Conservation (phyloP, 768 basidiomycete species). For the Phlegmacium glaucopus region DNA sequence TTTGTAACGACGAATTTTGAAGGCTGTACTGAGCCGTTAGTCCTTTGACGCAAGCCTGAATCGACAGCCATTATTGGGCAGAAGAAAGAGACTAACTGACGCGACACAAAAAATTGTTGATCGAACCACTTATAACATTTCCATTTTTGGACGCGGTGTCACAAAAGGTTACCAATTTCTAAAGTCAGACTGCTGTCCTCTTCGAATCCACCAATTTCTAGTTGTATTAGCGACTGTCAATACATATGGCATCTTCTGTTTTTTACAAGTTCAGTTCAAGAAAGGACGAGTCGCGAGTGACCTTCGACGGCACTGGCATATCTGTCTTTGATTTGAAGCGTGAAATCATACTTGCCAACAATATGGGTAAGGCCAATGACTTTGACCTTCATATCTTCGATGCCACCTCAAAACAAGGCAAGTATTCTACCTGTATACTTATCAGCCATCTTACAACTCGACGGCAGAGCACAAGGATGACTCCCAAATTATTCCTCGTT, state of each 20-base stretch:
- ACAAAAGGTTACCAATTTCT: too few relatives aligned
- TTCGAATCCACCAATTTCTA: slow-evolving; percentile 10
- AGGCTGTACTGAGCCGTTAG: slow-evolving; percentile 16
- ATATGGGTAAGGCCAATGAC: slow-evolving; percentile 93
- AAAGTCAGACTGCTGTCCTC: too few relatives aligned
- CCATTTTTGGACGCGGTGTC: too few relatives aligned
- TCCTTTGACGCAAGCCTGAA: slow-evolving; percentile 16
- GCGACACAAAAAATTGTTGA: not conserved
- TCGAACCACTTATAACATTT: too few relatives aligned
- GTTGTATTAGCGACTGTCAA: slow-evolving; percentile 29
- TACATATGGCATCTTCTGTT: slow-evolving; percentile 81
- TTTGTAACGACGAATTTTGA: slow-evolving; percentile 48
- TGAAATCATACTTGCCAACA: slow-evolving; percentile 96
- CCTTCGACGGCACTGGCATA: slow-evolving; percentile 98
- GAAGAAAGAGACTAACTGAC: not conserved
- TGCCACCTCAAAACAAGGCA: slow-evolving; percentile 86
- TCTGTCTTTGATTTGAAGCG: slow-evolving; percentile 99
- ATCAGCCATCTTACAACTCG: not conserved
- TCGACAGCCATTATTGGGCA: slow-evolving; percentile 11
- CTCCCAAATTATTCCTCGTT: slow-evolving; percentile 86
- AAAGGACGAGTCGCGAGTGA: slow-evolving; percentile 90
- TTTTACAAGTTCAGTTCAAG: slow-evolving; percentile 98
- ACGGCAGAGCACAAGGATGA: slow-evolving; percentile 89
- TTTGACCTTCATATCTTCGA: slow-evolving; percentile 93
- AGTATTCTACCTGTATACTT: slow-evolving; percentile 13